A percentile compares a stretch with the other conserved stretches of the same genome.
Evolutionary conservation across 768 basidiomycete species (phyloP).

Genomic region (Tylopilus vinaceipallidus): DNA sequence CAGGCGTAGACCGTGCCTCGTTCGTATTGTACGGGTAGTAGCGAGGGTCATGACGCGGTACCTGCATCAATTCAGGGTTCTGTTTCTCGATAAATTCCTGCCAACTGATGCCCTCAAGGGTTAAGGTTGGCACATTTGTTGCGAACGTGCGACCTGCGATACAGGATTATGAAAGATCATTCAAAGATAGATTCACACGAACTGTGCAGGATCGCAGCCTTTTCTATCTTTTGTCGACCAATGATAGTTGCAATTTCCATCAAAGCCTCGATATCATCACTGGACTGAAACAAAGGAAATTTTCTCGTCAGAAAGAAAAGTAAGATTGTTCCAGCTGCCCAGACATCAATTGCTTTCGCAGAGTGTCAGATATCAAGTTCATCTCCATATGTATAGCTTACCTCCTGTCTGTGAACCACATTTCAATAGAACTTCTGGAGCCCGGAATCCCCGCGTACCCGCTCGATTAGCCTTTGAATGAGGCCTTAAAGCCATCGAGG

Average conservation of each 20-base stretch:
- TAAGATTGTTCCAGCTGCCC: conserved; percentile 91
- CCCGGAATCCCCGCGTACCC: conserved; percentile 94
- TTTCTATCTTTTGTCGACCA: conserved; percentile 81
- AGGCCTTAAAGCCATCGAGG: conserved; percentile 46
- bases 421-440: conserved; percentile 94
- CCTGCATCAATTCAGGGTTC: conserved; percentile 67
- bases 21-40: conserved; percentile 51
- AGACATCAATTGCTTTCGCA: conserved; percentile 85
- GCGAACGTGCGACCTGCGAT: conserved; percentile 78
- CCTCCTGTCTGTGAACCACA: conserved; percentile 92
- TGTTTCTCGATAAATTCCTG: conserved; percentile 69
- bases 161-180: conserved; percentile 3
- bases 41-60: conserved; percentile 46
- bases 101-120: conserved; percentile 67
- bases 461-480: conserved; percentile 92
- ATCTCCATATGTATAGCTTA: conserved; percentile 35
- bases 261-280: conserved; percentile 91
- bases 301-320: conserved; percentile 90
- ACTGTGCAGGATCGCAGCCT: conserved; percentile 88
- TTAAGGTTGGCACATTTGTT: conserved; percentile 84
- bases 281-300: conserved; percentile 92
- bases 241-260: conserved; percentile 92
- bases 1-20: conserved; percentile 26
- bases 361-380: conserved; percentile 7
- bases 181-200: conserved; percentile 27